These are phyloP conservation scores for Solanum pinnatisectum DNA, from an alignment of 257 asterid species.

Conservation along the genomic window DNA sequence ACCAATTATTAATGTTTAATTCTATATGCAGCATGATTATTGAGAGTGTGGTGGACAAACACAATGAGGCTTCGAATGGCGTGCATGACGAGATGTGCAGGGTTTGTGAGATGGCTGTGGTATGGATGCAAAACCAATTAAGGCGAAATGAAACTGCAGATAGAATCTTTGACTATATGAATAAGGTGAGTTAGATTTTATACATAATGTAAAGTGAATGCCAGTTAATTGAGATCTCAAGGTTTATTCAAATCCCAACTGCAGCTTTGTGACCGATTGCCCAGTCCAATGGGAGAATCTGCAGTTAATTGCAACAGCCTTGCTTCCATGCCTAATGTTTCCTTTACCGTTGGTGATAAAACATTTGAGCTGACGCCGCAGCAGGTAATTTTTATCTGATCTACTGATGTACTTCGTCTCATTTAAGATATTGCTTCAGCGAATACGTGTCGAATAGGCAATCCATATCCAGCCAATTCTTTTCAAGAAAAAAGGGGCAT, in stretches of 20 bases:
- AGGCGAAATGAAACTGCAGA: slow-evolving; percentile 52
- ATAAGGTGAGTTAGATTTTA: slow-evolving; percentile 33
- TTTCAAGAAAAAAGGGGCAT: not conserved
- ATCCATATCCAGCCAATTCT: not conserved
- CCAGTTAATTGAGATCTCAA: not conserved
- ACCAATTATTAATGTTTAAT: not conserved
- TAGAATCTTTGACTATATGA: slow-evolving; percentile 54
- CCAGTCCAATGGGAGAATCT: slow-evolving; percentile 90
- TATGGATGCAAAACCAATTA: slow-evolving; percentile 78
- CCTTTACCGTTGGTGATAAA: slow-evolving; percentile 59
- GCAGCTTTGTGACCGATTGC: slow-evolving; percentile 77
- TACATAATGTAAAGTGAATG: not conserved
- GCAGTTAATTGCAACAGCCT: slow-evolving; percentile 55
- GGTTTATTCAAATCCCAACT: not conserved
- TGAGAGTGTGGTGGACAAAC: slow-evolving; percentile 73
- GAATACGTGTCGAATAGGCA: not conserved
- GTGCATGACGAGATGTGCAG: slow-evolving; percentile 45
- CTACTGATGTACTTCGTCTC: not conserved
- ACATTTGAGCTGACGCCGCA: slow-evolving; percentile 55
- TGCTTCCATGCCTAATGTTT: slow-evolving; percentile 57
- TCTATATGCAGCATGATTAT: slow-evolving; percentile 46
- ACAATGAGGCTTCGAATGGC: slow-evolving; percentile 19
- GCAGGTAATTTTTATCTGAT: slow-evolving; percentile 32
- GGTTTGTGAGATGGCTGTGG: slow-evolving; percentile 82
- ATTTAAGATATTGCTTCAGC: not conserved